Evolutionary conservation across 192 early-diverging fungal genomes (phyloP).

Genomic region (Backusella westeae): DNA sequence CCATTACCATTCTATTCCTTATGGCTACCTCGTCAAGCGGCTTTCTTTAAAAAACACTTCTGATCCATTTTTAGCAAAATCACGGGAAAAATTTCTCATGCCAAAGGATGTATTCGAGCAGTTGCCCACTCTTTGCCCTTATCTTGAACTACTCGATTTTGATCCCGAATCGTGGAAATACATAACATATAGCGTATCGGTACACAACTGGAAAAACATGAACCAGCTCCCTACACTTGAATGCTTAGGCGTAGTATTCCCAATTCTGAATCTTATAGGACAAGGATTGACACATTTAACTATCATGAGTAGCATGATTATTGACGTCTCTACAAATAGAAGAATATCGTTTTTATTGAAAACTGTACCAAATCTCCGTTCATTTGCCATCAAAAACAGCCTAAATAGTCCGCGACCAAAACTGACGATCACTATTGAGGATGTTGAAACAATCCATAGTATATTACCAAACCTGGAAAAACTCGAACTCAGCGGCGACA

Average conservation of each 20-base stretch:
- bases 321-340: not conserved
- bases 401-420: not conserved
- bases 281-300: not conserved
- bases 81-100: not conserved
- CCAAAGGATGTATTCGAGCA: not conserved
- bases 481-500: not conserved
- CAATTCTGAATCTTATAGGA: not conserved
- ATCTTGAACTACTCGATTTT: not conserved
- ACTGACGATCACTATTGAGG: not conserved
- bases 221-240: not conserved
- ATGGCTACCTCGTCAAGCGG: not conserved
- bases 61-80: not conserved
- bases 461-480: not conserved
- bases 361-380: not conserved
- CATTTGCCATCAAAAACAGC: not conserved
- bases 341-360: not conserved
- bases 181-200: not conserved
- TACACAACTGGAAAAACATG: not conserved
- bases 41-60: not conserved
- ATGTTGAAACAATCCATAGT: not conserved
- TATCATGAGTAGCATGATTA: not conserved
- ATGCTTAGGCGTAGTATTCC: not conserved
- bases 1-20: not conserved
- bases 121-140: not conserved
- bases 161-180: constrained; percentile 1